These are phyloP conservation scores for Helianthus tuberosus DNA, from an alignment of 129 eudicot species.

Conservation along the genomic window DNA sequence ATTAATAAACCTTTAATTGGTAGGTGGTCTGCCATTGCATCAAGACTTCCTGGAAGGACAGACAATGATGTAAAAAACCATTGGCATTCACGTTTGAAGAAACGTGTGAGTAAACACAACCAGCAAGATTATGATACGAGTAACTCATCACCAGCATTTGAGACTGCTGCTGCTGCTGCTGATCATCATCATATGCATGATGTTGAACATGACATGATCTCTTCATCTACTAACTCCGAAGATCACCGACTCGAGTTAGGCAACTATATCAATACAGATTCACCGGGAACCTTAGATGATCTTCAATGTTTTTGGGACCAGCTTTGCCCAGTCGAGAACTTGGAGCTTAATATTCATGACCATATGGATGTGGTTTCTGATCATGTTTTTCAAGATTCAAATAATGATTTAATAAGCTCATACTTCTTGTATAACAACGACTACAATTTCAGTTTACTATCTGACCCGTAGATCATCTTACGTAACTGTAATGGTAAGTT, in stretches of 20 bases:
- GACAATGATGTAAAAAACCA: background rate
- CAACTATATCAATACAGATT: background rate
- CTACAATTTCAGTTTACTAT: background rate
- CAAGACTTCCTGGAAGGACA: background rate
- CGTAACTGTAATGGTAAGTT: too few relatives aligned
- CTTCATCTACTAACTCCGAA: background rate
- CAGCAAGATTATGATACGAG: too few relatives aligned
- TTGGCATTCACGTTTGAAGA: conserved; percentile 5
- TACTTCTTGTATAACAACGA: background rate
- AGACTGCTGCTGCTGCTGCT: background rate
- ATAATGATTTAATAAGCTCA: background rate
- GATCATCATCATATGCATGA: background rate
- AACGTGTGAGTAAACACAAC: background rate
- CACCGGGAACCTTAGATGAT: background rate
- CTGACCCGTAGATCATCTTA: background rate
- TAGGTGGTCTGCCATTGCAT: conserved; percentile 11
- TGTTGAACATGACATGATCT: background rate
- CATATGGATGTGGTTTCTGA: background rate
- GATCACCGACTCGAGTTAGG: background rate
- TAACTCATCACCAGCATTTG: too few relatives aligned
- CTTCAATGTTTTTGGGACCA: conserved; percentile 6
- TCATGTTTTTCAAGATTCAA: background rate
- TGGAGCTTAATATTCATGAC: background rate
- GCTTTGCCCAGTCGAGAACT: background rate
- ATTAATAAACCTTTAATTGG: background rate